Evolutionary conservation across 164 flowering plant species (phyloP).

Genomic region (Piper longum): DNA sequence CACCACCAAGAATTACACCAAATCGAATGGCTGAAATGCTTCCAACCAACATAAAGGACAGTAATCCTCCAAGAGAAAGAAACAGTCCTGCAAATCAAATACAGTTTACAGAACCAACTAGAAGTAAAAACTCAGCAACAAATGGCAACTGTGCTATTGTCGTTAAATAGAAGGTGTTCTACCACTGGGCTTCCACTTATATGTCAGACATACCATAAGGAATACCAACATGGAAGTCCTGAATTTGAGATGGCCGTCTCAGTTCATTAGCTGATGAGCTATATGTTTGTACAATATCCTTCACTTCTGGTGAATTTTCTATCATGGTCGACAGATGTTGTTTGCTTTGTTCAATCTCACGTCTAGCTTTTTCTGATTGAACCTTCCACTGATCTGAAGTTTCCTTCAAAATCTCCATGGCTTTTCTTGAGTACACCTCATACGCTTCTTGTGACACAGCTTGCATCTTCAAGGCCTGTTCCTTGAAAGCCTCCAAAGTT

Average conservation of each 20-base stretch:
- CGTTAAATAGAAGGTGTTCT: not conserved
- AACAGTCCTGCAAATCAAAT: conserved; percentile 44
- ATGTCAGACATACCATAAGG: conserved; percentile 62
- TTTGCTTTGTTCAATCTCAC: conserved; percentile 58
- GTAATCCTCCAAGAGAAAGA: conserved; percentile 69
- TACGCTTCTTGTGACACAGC: conserved; percentile 73
- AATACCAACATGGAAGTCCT: conserved; percentile 75
- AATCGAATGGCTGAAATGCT: conserved; percentile 74
- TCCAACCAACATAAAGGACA: conserved; percentile 81
- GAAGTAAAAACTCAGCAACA: not conserved
- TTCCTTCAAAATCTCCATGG: conserved; percentile 43
- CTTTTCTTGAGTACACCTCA: conserved; percentile 53
- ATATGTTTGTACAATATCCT: conserved; percentile 70
- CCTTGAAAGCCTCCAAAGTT: conserved; percentile 54
- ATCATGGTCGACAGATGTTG: conserved; percentile 50
- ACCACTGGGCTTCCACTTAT: not conserved
- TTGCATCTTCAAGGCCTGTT: conserved; percentile 70
- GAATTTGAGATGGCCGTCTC: conserved; percentile 38
- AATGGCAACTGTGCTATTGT: not conserved
- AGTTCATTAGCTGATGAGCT: conserved; percentile 33
- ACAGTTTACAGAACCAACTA: not conserved
- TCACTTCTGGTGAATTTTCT: conserved; percentile 64
- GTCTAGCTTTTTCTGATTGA: conserved; percentile 64
- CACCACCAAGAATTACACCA: conserved; percentile 83
- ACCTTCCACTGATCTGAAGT: conserved; percentile 53